Evolutionary conservation across 495 filamentous ascomycete species (phyloP), one percentile per base, ranked within the genome.

Genomic region (Pseudomonodictys pantanalensis): DNA sequence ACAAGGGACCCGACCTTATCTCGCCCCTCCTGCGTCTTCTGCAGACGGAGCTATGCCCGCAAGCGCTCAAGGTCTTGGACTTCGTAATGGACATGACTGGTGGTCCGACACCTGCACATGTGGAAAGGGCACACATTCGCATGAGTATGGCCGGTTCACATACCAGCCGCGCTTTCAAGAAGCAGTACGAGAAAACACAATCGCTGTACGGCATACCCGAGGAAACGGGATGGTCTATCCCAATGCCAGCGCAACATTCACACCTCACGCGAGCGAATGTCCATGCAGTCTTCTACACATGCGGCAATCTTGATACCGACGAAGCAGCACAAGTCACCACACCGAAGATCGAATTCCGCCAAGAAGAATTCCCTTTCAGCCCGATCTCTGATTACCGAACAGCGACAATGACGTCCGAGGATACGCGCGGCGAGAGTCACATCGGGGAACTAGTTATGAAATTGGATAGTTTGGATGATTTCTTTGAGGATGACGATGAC

Each of bases 141-240:
- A 99, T 97, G 93, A 96, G 90, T 73, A 96, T 97, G 88, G 90
- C 88, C 6, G 81, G 86, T 33, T 83, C 83, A 22, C 88, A 87
- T 18, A 92, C 90, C 1, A 74, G 65, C 1, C 86, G 88, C 61
- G 85, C 86, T 0, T 86, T 92, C 45, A 84, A 89, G 38, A 97
- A 97, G 68, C 90, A 96, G 70, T 97, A 96, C 67, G 93, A 96
- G 66, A 86, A 87, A 28, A 95, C 90, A 4, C 86, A 95, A 67
- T 96, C 90, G 68, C 76, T 99, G 20, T 99, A 97, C 69, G 93
- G 93, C 45, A 97, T 99, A 56, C 93, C 93, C 1, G 92, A 97
- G 69, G 88, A 90, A 24, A 92, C 88, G 2, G 93, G 93, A 6
- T 99, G 93, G 93, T 91, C 95, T 1, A 89, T 99, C 30, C 93